Conservation (phyloP, 306 rosid genomes). For the Vachellia collinsii region DNA sequence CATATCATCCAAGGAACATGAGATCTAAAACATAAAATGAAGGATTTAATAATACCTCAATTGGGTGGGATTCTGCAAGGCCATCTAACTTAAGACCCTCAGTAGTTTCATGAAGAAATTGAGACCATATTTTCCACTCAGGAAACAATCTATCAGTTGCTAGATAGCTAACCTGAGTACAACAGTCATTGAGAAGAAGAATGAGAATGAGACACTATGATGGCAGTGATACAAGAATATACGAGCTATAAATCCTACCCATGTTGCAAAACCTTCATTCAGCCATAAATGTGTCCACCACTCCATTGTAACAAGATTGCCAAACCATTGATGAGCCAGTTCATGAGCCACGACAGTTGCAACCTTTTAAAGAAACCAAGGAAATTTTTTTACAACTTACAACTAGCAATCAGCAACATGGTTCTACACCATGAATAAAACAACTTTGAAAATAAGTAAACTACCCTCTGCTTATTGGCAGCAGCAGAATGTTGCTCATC, state of each 20-base stretch:
- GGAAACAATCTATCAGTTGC: constrained; percentile 90
- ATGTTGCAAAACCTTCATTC: constrained; percentile 98
- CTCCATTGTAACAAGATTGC: constrained; percentile 97
- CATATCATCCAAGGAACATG: not conserved
- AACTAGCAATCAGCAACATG: constrained; percentile 25
- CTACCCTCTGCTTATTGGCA: constrained; percentile 87
- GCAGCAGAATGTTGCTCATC: constrained; percentile 93
- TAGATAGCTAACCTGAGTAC: constrained; percentile 84
- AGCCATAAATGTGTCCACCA: constrained; percentile 99
- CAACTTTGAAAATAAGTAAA: constrained; percentile 32
- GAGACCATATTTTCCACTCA: constrained; percentile 96
- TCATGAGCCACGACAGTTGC: constrained; percentile 92
- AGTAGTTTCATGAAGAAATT: constrained; percentile 76
- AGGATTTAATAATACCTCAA: constrained; percentile 64
- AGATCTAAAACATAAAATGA: constrained; percentile 2
- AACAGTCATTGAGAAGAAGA: constrained; percentile 1
- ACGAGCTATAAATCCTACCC: constrained; percentile 60
- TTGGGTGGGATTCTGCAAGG: constrained; percentile 93
- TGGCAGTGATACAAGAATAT: constrained; percentile 3
- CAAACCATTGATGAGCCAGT: constrained; percentile 99
- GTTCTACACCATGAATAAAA: constrained; percentile 26
- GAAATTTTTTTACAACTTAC: constrained; percentile 7
- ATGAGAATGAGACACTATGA: constrained; percentile 14
- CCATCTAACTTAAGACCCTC: constrained; percentile 85
- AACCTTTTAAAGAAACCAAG: constrained; percentile 66